Percentiles rank a stretch among this genome's conserved stretches.
Conservation (phyloP, 164 flowering plant genomes). For the Vitis riparia region DNA sequence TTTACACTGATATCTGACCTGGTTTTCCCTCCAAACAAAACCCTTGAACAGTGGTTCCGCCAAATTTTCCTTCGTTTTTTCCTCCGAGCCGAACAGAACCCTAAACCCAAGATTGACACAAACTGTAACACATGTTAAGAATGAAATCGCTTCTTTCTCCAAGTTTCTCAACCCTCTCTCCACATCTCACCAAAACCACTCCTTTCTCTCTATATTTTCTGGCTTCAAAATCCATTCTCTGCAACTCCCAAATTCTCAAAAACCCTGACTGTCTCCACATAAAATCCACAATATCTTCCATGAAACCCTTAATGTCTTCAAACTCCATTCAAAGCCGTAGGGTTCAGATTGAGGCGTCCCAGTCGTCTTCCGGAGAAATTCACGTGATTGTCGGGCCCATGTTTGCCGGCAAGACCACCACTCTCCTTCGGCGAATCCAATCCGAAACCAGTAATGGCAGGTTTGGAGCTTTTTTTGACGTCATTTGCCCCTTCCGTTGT, state of each 20-base stretch:
- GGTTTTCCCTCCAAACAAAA: neutral
- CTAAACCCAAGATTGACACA: neutral
- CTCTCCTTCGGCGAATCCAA: slow-evolving; percentile 54
- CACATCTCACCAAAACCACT: slow-evolving; percentile 12
- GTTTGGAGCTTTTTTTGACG: slow-evolving; percentile 17
- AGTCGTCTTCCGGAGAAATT: slow-evolving; percentile 44
- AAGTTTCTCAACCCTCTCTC: slow-evolving; percentile 15
- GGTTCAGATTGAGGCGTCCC: slow-evolving; percentile 13
- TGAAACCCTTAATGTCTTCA: neutral
- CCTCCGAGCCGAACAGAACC: neutral
- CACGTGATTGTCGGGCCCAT: slow-evolving; percentile 77
- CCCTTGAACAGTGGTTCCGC: neutral
- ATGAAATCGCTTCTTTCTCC: slow-evolving; percentile 39
- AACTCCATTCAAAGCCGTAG: slow-evolving; percentile 7
- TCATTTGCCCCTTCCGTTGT: neutral
- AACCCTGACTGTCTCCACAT: slow-evolving; percentile 5
- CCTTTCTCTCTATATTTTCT: slow-evolving; percentile 16
- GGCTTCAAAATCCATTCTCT: slow-evolving; percentile 11
- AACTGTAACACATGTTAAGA: slow-evolving; percentile 21
- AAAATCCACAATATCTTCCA: slow-evolving; percentile 3
- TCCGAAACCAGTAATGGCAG: slow-evolving; percentile 52
- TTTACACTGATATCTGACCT: no score
- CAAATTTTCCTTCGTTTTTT: neutral
- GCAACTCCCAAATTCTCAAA: slow-evolving; percentile 4
- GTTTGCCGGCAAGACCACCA: slow-evolving; percentile 75